A percentile compares a stretch with the other conserved stretches of the same genome.
phyloP scores from a whole-genome alignment of 2,329 filamentous ascomycete genomes.

The Albifimbria verrucaria region DNA sequence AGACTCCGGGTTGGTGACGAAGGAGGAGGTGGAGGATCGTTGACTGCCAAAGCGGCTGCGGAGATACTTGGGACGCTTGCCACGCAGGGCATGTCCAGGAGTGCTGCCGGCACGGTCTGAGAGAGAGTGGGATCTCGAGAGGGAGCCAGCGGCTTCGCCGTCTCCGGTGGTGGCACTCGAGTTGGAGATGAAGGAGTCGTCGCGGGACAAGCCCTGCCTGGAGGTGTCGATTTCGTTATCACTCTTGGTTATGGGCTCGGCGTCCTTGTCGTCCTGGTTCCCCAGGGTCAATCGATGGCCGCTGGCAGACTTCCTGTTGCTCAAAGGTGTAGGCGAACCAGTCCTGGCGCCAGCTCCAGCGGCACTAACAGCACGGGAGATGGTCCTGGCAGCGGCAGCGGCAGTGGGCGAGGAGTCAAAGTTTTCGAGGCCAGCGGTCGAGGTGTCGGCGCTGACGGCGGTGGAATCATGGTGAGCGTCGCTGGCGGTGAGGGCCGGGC shows the following conservation, averaged over 20 bases:
- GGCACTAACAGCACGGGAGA: conserved; percentile 50
- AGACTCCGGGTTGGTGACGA: conserved; percentile 50
- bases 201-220: conserved; percentile 18
- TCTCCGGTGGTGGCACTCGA: conserved; percentile 26
- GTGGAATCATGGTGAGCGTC: conserved; percentile 19
- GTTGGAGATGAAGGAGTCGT: conserved; percentile 25
- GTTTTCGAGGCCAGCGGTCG: conserved; percentile 40
- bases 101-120: conserved; percentile 44
- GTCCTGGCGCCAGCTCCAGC: conserved; percentile 26
- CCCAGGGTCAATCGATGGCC: background rate
- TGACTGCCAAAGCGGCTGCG: conserved; percentile 56
- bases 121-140: conserved; percentile 28
- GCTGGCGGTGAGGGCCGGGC: too few species aligned
- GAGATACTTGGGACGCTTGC: conserved; percentile 54
- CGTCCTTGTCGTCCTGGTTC: conserved; percentile 3
- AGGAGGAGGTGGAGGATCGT: conserved; percentile 59
- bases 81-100: conserved; percentile 43
- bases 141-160: conserved; percentile 13
- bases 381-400: conserved; percentile 50
- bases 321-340: background rate
- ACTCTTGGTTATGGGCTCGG: conserved; percentile 14
- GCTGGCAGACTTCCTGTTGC: background rate
- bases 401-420: conserved; percentile 56
- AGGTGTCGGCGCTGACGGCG: conserved; percentile 41
- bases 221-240: conserved; percentile 21